Conservation (phyloP, 148 eudicot species). For the Fallopia convolvulus region DNA sequence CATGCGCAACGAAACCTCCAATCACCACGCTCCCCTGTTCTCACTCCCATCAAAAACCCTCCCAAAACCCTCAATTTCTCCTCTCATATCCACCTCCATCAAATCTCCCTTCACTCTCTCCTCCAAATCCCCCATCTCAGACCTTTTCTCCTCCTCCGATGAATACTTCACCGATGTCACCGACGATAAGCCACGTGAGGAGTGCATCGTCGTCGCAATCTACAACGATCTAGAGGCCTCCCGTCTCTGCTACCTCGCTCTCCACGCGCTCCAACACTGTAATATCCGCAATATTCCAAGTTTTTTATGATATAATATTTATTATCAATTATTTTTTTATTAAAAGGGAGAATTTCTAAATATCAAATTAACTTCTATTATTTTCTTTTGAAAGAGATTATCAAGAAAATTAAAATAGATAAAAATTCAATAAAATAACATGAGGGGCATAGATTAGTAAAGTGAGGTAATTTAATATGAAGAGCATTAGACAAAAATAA, state of each 20-base stretch:
- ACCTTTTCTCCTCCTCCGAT: background rate
- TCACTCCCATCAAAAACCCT: conserved; percentile 8
- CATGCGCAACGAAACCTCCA: background rate
- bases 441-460: no score
- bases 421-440: no score
- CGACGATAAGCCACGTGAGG: conserved; percentile 8
- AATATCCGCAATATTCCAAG: no score
- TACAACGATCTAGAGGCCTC: conserved; percentile 7
- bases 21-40: background rate
- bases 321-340: no score
- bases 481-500: no score
- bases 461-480: no score
- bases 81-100: background rate
- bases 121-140: conserved; percentile 10
- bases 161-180: background rate
- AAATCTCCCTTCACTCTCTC: background rate
- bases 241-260: conserved; percentile 10
- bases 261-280: conserved; percentile 13
- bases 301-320: no score
- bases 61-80: background rate
- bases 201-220: conserved; percentile 13
- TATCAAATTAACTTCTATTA: no score
- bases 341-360: no score
- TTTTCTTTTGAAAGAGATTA: no score
- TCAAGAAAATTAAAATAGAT: no score